phyloP scores from a whole-genome alignment of 169 alveolate genomes.

The Eimeria sp. region DNA sequence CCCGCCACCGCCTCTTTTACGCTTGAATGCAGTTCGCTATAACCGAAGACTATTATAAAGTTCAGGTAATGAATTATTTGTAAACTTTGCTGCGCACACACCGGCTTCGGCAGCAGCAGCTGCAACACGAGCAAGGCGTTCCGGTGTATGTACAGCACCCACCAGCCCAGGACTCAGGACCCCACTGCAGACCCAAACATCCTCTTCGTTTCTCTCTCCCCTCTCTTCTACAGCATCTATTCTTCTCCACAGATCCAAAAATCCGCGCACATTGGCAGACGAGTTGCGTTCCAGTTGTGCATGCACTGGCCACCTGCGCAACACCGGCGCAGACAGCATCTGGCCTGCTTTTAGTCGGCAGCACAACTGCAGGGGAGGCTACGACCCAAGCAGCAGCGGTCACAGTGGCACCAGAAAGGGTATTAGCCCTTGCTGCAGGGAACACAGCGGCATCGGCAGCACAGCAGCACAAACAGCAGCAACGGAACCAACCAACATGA shows the following conservation, averaged over 20 bases:
- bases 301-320: not conserved
- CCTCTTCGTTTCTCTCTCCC: not conserved
- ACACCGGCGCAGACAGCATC: not conserved
- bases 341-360: not conserved
- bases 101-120: not conserved
- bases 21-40: not conserved
- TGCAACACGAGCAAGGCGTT: not conserved
- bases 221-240: not conserved
- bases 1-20: not conserved
- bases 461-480: too few species aligned
- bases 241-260: not conserved
- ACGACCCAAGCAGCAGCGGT: not conserved
- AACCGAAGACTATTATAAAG: not conserved
- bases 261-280: not conserved
- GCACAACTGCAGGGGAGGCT: not conserved
- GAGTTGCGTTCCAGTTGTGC: not conserved
- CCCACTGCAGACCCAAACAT: not conserved
- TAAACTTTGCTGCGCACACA: not conserved
- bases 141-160: not conserved
- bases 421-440: not conserved
- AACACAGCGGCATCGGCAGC: not conserved
- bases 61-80: not conserved
- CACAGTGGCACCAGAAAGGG: not conserved
- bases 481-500: not conserved
- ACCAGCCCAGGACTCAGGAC: constrained; percentile 16